A percentile compares a stretch with the other conserved stretches of the same genome.
These are phyloP conservation scores for Fennellomyces sp. DNA, from an alignment of 371 early-diverging fungal species.

Conservation along the genomic window DNA sequence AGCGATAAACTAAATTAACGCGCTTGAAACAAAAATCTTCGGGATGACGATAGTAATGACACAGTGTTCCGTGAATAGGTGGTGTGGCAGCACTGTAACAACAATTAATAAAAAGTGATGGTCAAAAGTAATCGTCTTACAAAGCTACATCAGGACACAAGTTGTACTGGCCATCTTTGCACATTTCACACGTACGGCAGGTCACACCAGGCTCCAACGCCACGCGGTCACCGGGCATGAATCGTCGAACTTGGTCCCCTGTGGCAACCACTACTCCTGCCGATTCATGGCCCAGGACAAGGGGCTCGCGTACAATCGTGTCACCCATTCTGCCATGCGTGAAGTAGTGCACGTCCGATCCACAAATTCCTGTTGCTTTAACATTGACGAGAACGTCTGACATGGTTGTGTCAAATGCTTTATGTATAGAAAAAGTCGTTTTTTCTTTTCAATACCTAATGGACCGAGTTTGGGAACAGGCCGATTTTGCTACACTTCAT, in stretches of 20 bases:
- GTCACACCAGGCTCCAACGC: conserved; percentile 68
- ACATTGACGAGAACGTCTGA: conserved; percentile 48
- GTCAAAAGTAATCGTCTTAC: conserved; percentile 15
- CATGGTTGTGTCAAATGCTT: not conserved
- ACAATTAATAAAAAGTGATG: not conserved
- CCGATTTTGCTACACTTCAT: conserved; percentile 22
- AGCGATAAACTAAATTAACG: conserved; percentile 1
- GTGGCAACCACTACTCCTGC: conserved; percentile 64
- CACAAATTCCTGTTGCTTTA: conserved; percentile 52
- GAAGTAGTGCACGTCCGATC: conserved; percentile 53
- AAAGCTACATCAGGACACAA: conserved; percentile 49
- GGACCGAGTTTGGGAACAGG: conserved; percentile 23
- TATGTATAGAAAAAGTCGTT: not conserved
- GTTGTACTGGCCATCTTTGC: conserved; percentile 51
- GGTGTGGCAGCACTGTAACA: conserved; percentile 47
- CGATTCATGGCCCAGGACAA: conserved; percentile 80
- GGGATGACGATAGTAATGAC: conserved; percentile 41
- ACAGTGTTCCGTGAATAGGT: conserved; percentile 52
- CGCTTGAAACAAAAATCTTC: conserved; percentile 53
- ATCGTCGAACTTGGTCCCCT: conserved; percentile 52
- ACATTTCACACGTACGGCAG: conserved; percentile 59
- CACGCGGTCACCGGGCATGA: conserved; percentile 74
- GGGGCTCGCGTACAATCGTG: conserved; percentile 47
- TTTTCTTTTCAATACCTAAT: conserved; percentile 14
- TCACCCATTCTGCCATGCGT: conserved; percentile 38